Conservation (phyloP, 805 yeast species). For the Ogataea philodendri region DNA sequence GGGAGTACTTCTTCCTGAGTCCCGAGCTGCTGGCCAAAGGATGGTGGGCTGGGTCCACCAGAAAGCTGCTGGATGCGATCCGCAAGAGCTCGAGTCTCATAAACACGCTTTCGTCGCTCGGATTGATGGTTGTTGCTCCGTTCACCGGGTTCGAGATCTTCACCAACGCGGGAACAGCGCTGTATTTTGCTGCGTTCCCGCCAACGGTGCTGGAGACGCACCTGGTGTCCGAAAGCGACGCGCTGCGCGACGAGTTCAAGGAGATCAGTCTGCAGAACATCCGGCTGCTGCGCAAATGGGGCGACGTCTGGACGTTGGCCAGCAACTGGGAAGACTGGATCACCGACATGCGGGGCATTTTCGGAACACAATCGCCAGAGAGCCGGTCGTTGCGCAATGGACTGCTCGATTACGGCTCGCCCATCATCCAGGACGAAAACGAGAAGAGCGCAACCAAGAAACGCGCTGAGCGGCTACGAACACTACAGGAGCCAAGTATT, state of each 20-base stretch:
- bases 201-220: constrained; percentile 22
- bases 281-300: constrained; percentile 30
- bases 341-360: constrained; percentile 25
- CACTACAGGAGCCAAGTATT: constrained; percentile 1
- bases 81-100: constrained; percentile 29
- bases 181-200: constrained; percentile 34
- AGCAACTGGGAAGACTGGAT: constrained; percentile 33
- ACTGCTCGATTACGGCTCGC: constrained; percentile 16
- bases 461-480: background rate
- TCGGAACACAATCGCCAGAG: constrained; percentile 7
- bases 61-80: constrained; percentile 24
- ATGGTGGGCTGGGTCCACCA: constrained; percentile 31
- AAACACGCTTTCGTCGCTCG: constrained; percentile 21
- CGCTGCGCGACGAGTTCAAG: constrained; percentile 21
- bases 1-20: constrained; percentile 37
- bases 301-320: constrained; percentile 34
- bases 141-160: constrained; percentile 39
- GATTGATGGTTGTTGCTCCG: constrained; percentile 37
- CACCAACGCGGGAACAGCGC: constrained; percentile 36
- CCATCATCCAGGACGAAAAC: constrained; percentile 17
- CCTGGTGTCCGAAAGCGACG: constrained; percentile 20
- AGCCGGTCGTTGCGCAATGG: constrained; percentile 8
- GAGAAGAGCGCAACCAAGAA: constrained; percentile 8
- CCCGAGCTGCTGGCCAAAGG: constrained; percentile 33
- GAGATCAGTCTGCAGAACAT: constrained; percentile 23